Evolutionary conservation across 2,329 filamentous ascomycete species (phyloP).

Genomic region (Furcasterigmium furcatum): DNA sequence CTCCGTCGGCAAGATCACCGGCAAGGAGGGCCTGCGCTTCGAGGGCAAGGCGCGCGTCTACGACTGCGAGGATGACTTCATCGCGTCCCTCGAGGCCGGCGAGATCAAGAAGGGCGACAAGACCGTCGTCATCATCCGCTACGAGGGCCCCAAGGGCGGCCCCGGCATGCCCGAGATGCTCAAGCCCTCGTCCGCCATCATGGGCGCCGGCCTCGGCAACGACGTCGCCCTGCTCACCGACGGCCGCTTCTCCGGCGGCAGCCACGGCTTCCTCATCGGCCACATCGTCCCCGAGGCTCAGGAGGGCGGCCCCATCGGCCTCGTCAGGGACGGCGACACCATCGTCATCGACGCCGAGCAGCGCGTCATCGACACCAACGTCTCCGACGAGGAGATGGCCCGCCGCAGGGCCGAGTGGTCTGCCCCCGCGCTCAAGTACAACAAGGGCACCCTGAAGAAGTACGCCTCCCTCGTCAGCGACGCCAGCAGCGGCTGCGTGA

Average conservation of each 20-base stretch:
- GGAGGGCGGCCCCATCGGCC: slow-evolving; percentile 78
- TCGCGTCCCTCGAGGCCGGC: slow-evolving; percentile 71
- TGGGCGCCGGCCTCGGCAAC: slow-evolving; percentile 80
- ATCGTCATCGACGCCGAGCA: slow-evolving; percentile 82
- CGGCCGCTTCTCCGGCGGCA: slow-evolving; percentile 75
- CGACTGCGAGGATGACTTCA: slow-evolving; percentile 78
- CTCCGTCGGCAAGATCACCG: slow-evolving; percentile 90
- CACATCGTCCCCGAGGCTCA: slow-evolving; percentile 87
- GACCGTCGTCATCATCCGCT: slow-evolving; percentile 86
- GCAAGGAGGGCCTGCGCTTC: slow-evolving; percentile 86
- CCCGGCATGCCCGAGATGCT: slow-evolving; percentile 95
- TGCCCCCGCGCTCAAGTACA: slow-evolving; percentile 54
- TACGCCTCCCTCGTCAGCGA: slow-evolving; percentile 61
- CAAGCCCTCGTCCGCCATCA: slow-evolving; percentile 88
- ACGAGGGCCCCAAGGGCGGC: slow-evolving; percentile 90
- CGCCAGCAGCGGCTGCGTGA: slow-evolving; percentile 58
- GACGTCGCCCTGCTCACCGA: slow-evolving; percentile 74
- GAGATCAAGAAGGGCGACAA: slow-evolving; percentile 83
- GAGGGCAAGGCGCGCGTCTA: slow-evolving; percentile 79
- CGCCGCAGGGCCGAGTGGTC: slow-evolving; percentile 58
- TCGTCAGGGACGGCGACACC: slow-evolving; percentile 77
- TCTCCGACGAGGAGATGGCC: slow-evolving; percentile 62
- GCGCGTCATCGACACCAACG: slow-evolving; percentile 63
- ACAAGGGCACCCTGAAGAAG: slow-evolving; percentile 66
- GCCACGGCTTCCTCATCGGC: slow-evolving; percentile 83